A percentile compares a stretch with the other conserved stretches of the same genome.
Evolutionary conservation across 2,329 filamentous ascomycete genomes (phyloP).

Genomic region (Pestalotiopsis sp.): DNA sequence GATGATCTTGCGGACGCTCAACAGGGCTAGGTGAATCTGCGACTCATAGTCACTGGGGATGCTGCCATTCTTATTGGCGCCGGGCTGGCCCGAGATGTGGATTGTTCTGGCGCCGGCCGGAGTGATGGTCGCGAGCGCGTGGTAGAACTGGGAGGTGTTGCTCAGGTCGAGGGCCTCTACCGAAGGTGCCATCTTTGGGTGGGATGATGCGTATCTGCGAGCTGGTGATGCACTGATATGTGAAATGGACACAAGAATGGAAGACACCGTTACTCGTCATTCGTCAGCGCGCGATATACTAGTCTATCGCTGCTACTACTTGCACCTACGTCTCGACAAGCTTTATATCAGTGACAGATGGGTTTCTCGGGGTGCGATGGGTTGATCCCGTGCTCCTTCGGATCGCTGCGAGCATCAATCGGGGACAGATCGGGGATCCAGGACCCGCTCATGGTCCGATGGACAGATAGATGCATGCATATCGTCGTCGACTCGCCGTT

Average conservation of each 20-base stretch:
- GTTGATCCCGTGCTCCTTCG: neutral
- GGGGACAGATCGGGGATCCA: neutral
- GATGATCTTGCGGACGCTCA: slow-evolving; percentile 39
- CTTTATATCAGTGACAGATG: neutral
- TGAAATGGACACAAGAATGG: neutral
- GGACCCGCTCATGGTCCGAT: neutral
- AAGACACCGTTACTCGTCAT: too few relatives aligned
- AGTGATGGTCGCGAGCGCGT: slow-evolving; percentile 24
- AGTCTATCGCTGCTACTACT: too few relatives aligned
- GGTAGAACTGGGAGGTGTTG: slow-evolving; percentile 20
- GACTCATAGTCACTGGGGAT: slow-evolving; percentile 41
- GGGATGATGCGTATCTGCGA: neutral
- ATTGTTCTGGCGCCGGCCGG: slow-evolving; percentile 19
- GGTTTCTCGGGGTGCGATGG: neutral
- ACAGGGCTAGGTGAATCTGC: slow-evolving; percentile 41
- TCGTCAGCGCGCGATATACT: too few relatives aligned
- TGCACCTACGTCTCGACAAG: too few relatives aligned
- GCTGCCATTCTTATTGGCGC: slow-evolving; percentile 31
- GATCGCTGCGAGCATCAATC: neutral
- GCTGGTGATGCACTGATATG: neutral
- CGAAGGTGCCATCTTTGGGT: neutral
- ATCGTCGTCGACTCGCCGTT: too few relatives aligned
- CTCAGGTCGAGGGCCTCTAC: slow-evolving; percentile 16
- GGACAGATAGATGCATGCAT: too few relatives aligned
- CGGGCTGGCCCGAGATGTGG: slow-evolving; percentile 39